These are phyloP conservation scores for Tirmania nivea DNA, from an alignment of 495 filamentous ascomycete species.

Conservation along the genomic window DNA sequence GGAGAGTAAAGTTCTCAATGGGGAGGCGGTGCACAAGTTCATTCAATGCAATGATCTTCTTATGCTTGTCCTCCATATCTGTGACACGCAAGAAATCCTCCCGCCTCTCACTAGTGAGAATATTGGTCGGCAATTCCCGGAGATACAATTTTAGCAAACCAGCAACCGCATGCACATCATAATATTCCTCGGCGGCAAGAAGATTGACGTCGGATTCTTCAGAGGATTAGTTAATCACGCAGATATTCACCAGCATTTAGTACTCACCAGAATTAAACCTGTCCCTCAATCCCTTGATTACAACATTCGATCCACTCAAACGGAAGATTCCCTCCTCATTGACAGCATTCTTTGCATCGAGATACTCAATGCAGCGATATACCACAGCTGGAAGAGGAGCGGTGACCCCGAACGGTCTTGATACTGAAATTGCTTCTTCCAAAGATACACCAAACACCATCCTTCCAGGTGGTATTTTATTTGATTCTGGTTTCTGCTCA, in stretches of 20 bases:
- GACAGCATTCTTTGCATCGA: conserved; percentile 61
- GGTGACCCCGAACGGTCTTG: conserved; percentile 44
- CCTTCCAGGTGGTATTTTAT: conserved; percentile 14
- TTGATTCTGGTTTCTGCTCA: conserved; percentile 17
- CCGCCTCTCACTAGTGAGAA: conserved; percentile 76
- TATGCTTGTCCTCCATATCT: conserved; percentile 44
- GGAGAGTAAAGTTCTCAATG: conserved; percentile 50
- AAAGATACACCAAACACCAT: conserved; percentile 65
- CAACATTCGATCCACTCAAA: conserved; percentile 77
- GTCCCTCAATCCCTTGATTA: conserved; percentile 76
- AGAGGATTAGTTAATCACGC: conserved; percentile 1
- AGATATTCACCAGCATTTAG: background rate
- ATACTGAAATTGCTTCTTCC: conserved; percentile 65
- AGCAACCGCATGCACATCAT: conserved; percentile 91
- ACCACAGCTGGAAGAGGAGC: conserved; percentile 80
- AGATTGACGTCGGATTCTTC: conserved; percentile 79
- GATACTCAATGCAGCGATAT: conserved; percentile 87
- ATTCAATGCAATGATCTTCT: conserved; percentile 68
- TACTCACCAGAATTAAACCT: conserved; percentile 85
- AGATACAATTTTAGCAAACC: conserved; percentile 87
- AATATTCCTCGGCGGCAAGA: conserved; percentile 58
- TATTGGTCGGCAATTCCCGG: conserved; percentile 71
- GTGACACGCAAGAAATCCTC: conserved; percentile 60
- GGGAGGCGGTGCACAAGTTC: conserved; percentile 69
- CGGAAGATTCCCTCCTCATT: conserved; percentile 91